A percentile compares a stretch with the other conserved stretches of the same genome.
These are phyloP conservation scores for Cyclospora cayetanensis DNA, from an alignment of 169 alveolate species.

Conservation along the genomic window DNA sequence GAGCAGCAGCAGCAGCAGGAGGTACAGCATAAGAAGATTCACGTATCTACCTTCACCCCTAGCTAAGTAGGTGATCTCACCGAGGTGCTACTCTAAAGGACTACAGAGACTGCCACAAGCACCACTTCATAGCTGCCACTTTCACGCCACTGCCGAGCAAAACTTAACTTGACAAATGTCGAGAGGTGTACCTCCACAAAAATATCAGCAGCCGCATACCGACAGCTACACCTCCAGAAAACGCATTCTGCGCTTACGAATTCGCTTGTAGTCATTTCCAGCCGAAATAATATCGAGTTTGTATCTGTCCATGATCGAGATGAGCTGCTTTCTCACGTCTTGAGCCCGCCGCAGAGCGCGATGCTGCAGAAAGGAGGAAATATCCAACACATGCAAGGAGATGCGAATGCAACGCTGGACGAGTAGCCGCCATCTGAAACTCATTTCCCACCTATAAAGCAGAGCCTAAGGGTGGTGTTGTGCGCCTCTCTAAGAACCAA, in stretches of 20 bases:
- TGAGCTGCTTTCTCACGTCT: conserved; percentile 96
- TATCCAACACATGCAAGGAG: background rate
- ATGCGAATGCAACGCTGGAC: background rate
- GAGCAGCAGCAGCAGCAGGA: background rate
- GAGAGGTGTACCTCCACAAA: background rate
- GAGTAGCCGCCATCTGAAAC: background rate
- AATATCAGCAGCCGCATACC: background rate
- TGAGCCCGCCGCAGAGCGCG: conserved; percentile 97
- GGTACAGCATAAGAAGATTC: background rate
- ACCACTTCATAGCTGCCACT: too few relatives aligned
- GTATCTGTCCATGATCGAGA: conserved; percentile 95
- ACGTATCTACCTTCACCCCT: too few relatives aligned
- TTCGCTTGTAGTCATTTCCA: conserved; percentile 89
- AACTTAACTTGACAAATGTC: background rate
- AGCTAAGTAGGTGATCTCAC: too few relatives aligned
- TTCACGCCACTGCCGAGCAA: too few relatives aligned
- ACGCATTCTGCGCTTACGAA: conserved; percentile 87
- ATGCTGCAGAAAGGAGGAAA: conserved; percentile 63
- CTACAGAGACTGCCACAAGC: too few relatives aligned
- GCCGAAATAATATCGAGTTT: conserved; percentile 90
- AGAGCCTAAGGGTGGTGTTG: too few relatives aligned
- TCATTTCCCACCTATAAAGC: background rate
- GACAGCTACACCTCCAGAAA: background rate
- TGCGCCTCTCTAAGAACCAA: too few relatives aligned
- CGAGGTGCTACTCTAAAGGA: too few relatives aligned